A percentile compares a stretch with the other conserved stretches of the same genome.
These are phyloP conservation scores for Sanguinoderma infundibulare DNA, from an alignment of 1,284 basidiomycete species.

Conservation along the genomic window DNA sequence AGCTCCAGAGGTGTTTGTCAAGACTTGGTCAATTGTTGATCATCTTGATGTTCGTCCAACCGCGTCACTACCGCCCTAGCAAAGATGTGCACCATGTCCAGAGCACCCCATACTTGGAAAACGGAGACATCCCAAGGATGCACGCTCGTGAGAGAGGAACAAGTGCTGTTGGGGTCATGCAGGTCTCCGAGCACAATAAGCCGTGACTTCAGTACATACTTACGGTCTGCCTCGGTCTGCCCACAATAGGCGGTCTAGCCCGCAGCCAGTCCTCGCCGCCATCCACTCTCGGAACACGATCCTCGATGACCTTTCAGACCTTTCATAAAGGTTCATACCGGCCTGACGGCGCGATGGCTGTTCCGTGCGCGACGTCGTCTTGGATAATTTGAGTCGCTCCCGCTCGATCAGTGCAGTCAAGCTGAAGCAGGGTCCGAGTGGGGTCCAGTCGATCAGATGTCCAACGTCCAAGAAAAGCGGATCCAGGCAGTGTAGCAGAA, in stretches of 20 bases:
- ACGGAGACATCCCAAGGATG: neutral
- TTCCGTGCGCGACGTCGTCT: neutral
- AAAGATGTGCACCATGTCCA: neutral
- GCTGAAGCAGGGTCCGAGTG: constrained; percentile 6
- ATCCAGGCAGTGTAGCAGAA: constrained; percentile 10
- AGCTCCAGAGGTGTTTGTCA: constrained; percentile 1
- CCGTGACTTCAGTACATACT: neutral
- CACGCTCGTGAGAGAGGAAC: neutral
- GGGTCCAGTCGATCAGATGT: neutral
- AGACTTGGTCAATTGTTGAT: constrained; percentile 13
- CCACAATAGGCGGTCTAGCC: neutral
- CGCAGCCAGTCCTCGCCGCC: neutral
- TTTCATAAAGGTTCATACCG: too few species aligned
- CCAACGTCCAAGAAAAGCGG: constrained; percentile 10
- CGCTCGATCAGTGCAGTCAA: neutral
- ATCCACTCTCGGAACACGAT: neutral
- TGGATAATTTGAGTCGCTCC: neutral
- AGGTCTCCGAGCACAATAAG: constrained; percentile 6
- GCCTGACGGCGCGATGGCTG: neutral
- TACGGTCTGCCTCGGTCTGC: neutral
- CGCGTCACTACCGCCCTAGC: constrained; percentile 18
- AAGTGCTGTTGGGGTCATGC: neutral
- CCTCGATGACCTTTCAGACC: neutral
- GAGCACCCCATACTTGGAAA: neutral
- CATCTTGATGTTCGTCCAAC: constrained; percentile 13